Base-by-base conservation (phyloP, 371 early-diverging fungal genomes). In the Mucor saturninus region DNA sequence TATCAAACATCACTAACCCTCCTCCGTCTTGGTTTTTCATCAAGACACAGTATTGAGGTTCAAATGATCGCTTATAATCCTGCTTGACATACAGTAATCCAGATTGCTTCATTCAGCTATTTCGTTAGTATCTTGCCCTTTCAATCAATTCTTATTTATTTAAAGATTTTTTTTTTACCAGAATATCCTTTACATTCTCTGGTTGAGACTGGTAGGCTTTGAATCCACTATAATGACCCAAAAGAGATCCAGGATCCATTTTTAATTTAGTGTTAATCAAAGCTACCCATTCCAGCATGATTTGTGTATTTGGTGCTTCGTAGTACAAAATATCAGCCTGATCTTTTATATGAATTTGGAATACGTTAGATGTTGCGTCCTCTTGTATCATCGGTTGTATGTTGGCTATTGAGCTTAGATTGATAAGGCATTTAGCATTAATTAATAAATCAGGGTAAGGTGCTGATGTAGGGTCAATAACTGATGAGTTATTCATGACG, bases 51-150 rank as follows among this genome's bases (percentile, higher is more conserved):
- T 56, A 51, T 1, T 52, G 51, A 11, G 55, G 35, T 26, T 48
- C 32, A 35, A 54, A 68, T 7, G 54, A 45, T 38, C 35, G 5
- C 6, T 38, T 42, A 21, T 50, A 63, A 28, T 60, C 14, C 6
- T 64, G 40, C n/a, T 68, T 68, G 15, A 68, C 64, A 31, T 68
- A 64, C 0, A 68, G n/a, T 21, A 43, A 21, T 2, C 68, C 62
- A 15, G 68, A 68, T 32, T 59, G 59, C 59, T 59, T 26, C n/a
- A 45, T 6, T n/a, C 1, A 45, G 15, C 21, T 28, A 56, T 29
- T n/a, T 8, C 6, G 5, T 15, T n/a, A 7, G 21, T 46, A 21
- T 21, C 1, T 26, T 8, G 21, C 42, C 42, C 4, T 46, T n/a
- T 7, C 21, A 21, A 21, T 46, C n/a, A 15, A n/a, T n/a, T 15